These are phyloP conservation scores for Lodderomyces elongisporus DNA, from an alignment of 1,139 yeast species.

Conservation along the genomic window DNA sequence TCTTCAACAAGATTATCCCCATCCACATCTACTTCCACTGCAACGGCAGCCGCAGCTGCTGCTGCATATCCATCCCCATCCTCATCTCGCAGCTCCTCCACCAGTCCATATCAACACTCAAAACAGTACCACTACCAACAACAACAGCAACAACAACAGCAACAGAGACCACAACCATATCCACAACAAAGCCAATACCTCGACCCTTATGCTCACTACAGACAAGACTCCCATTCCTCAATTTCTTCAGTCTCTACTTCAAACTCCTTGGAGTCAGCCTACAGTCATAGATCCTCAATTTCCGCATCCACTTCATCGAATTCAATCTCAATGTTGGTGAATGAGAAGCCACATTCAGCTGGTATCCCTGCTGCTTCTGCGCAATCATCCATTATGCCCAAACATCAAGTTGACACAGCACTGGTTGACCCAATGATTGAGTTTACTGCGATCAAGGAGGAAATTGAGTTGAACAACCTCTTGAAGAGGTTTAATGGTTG, in stretches of 20 bases:
- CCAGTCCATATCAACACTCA: slow-evolving; percentile 4
- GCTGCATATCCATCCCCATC: slow-evolving; percentile 8
- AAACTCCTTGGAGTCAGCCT: slow-evolving; percentile 20
- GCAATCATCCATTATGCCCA: slow-evolving; percentile 2
- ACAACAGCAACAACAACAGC: slow-evolving; percentile 1
- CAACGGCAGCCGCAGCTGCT: slow-evolving; percentile 1
- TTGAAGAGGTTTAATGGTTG: slow-evolving; percentile 24
- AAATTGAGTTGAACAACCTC: slow-evolving; percentile 33
- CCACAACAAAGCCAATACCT: too few species aligned
- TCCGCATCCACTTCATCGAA: slow-evolving; percentile 22
- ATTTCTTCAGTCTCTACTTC: slow-evolving; percentile 17
- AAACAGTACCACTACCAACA: slow-evolving; percentile 1
- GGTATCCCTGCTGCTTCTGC: not conserved
- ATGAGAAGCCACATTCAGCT: slow-evolving; percentile 5
- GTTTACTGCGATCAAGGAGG: slow-evolving; percentile 39
- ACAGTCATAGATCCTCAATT: slow-evolving; percentile 2
- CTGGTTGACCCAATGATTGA: slow-evolving; percentile 42
- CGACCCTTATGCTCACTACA: slow-evolving; percentile 17
- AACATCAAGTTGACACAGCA: slow-evolving; percentile 4
- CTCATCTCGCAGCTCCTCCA: slow-evolving; percentile 10
- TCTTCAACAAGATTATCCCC: slow-evolving; percentile 1
- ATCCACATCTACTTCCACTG: not conserved
- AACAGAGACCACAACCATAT: slow-evolving; percentile 1
- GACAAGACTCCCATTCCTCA: slow-evolving; percentile 27
- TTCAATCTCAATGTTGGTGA: slow-evolving; percentile 11